Base-by-base conservation (phyloP, 2,329 filamentous ascomycete species). In the Sarocladium strictum region DNA sequence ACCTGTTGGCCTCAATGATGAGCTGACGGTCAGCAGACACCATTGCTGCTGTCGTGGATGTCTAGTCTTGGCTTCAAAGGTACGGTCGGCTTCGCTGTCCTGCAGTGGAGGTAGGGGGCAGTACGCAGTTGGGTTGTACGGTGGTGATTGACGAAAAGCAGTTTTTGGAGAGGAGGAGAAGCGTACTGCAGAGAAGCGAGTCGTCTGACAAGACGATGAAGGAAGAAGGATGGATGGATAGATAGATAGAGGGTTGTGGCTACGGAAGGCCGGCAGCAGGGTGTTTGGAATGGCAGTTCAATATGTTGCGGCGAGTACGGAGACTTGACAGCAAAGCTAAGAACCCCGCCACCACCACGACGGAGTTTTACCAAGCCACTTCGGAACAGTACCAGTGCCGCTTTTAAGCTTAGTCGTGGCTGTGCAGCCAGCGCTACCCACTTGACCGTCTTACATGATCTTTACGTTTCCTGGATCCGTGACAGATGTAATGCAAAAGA, bases 1-100 rank as follows among this genome's bases (percentile, higher is more conserved):
- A 92, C 74, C 90, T 84, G 76, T 93, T 94, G 72, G 86, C 84
- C 80, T 83, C 80, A 60, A 84, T 83, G 65, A 82, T 79, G 59
- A 74, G 75, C 64, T 83, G 80, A 61, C 80, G 80, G 62, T 82
- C 78, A 59, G 70, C 62, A 57, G 71, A 70, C 50, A 72, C 72
- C 76, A 79, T 79, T 29, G 56, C 60, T 69, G 63, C 33, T 26
- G 47, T 23, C 26, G 43, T 27, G 17, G 14, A 35, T 33, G 26
- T 27, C 43, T n/a, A 17, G 24, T 17, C 3, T 21, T 7, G 7
- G 15, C 29, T n/a, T 17, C 24, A 32, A n/a, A 51, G 3, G n/a
- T 21, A 10, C 14, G 29, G 19, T 51, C 47, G 47, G 47, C 26
- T 51, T 51, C 47, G 47, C 35, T 17, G 47, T 29, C 47, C 35